A percentile compares a stretch with the other conserved stretches of the same genome.
phyloP scores from a whole-genome alignment of 2,329 filamentous ascomycete genomes.

The Colletotrichum musicola region DNA sequence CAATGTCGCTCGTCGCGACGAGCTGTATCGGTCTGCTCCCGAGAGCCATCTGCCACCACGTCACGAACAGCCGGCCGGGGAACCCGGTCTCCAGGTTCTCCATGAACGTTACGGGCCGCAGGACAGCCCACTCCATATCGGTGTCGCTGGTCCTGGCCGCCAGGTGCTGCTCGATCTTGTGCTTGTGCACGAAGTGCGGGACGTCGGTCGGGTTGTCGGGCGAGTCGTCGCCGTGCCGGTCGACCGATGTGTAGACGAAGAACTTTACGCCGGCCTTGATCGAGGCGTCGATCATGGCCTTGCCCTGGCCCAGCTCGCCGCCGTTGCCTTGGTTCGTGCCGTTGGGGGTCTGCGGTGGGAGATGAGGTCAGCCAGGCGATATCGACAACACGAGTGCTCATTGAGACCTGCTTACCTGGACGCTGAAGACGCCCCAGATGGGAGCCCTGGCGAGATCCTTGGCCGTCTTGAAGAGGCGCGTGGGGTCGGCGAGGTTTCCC shows the following conservation, averaged over 20 bases:
- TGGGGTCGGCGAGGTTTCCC: slow-evolving; percentile 67
- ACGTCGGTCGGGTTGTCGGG: slow-evolving; percentile 64
- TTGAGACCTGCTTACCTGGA: slow-evolving; percentile 58
- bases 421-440: slow-evolving; percentile 72
- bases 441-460: slow-evolving; percentile 42
- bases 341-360: slow-evolving; percentile 30
- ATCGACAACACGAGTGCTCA: not conserved
- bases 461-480: slow-evolving; percentile 62
- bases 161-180: slow-evolving; percentile 72
- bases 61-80: slow-evolving; percentile 48
- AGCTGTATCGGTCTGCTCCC: slow-evolving; percentile 51
- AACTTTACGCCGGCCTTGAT: slow-evolving; percentile 66
- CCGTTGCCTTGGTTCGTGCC: slow-evolving; percentile 48
- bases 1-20: slow-evolving; percentile 53
- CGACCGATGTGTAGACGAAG: slow-evolving; percentile 73
- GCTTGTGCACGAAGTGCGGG: slow-evolving; percentile 72
- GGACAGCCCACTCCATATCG: slow-evolving; percentile 52
- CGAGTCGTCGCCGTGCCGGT: slow-evolving; percentile 67
- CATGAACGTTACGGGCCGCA: slow-evolving; percentile 56
- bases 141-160: slow-evolving; percentile 52
- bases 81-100: slow-evolving; percentile 52
- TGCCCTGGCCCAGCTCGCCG: slow-evolving; percentile 66
- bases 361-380: not conserved
- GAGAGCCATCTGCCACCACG: slow-evolving; percentile 48
- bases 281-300: slow-evolving; percentile 66